These are phyloP conservation scores for Globisporangium uncinulatum DNA, from an alignment of 352 stramenopile genomes.

Conservation along the genomic window DNA sequence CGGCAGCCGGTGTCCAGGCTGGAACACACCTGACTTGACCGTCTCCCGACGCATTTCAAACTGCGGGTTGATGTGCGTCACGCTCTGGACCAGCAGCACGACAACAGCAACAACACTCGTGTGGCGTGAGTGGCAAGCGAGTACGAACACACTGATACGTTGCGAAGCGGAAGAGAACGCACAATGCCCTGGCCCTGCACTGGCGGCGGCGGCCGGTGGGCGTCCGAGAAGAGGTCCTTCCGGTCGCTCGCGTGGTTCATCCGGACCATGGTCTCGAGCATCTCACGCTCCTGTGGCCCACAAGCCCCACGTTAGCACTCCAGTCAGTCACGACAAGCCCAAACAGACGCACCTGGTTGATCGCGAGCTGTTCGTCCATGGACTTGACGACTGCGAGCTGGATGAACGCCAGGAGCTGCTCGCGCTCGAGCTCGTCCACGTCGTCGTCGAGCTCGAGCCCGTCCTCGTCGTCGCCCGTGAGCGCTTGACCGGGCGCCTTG, in stretches of 20 bases:
- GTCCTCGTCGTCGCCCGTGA: slow-evolving; percentile 19
- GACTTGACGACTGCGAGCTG: slow-evolving; percentile 68
- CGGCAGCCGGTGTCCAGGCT: slow-evolving; percentile 92
- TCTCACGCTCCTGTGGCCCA: slow-evolving; percentile 48
- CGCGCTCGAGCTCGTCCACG: slow-evolving; percentile 68
- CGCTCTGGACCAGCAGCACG: slow-evolving; percentile 32
- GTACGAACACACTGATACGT: background rate
- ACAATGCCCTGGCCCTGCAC: slow-evolving; percentile 74
- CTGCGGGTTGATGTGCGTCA: slow-evolving; percentile 81
- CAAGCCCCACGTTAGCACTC: no score
- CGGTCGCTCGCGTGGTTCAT: slow-evolving; percentile 60
- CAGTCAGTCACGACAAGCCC: background rate
- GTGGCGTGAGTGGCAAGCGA: background rate
- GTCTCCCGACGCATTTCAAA: slow-evolving; percentile 86
- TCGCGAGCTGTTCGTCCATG: slow-evolving; percentile 68
- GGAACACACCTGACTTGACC: slow-evolving; percentile 90
- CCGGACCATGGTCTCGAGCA: slow-evolving; percentile 85
- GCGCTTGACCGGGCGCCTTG: slow-evolving; percentile 12
- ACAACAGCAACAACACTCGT: background rate
- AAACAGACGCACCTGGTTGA: slow-evolving; percentile 43
- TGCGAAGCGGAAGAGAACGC: slow-evolving; percentile 12
- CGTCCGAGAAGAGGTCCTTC: slow-evolving; percentile 67
- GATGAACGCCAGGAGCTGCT: slow-evolving; percentile 80
- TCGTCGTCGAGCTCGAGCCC: slow-evolving; percentile 51
- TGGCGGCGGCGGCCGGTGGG: slow-evolving; percentile 48